phyloP scores from a whole-genome alignment of 352 stramenopile genomes.

The Phytopythium litorale region DNA sequence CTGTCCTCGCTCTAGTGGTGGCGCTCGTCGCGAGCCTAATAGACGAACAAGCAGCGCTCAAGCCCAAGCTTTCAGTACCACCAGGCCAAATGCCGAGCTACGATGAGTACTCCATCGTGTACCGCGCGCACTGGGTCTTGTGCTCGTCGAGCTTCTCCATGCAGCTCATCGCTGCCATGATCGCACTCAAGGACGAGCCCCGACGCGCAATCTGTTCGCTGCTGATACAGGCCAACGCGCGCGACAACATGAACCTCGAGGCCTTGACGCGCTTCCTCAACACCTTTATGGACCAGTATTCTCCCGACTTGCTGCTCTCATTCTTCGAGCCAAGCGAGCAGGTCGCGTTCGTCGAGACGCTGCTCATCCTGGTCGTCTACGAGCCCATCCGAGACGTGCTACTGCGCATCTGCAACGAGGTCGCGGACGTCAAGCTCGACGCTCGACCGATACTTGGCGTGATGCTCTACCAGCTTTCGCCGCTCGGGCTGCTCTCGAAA shows the following conservation, averaged over 20 bases:
- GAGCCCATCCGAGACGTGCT: constrained; percentile 62
- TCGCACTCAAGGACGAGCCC: constrained; percentile 30
- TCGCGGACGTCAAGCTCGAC: constrained; percentile 15
- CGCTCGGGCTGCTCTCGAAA: constrained; percentile 1
- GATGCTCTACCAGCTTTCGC: constrained; percentile 54
- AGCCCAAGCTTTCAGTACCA: constrained; percentile 1
- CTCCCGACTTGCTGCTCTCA: constrained; percentile 33
- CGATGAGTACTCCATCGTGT: constrained; percentile 55
- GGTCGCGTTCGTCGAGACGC: constrained; percentile 42
- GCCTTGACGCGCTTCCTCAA: constrained; percentile 53
- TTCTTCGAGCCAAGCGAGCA: constrained; percentile 45
- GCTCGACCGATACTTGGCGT: constrained; percentile 21
- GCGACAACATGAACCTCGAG: constrained; percentile 65
- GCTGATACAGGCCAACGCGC: constrained; percentile 40
- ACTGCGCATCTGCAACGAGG: constrained; percentile 52
- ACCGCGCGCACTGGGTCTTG: constrained; percentile 60
- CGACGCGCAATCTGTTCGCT: constrained; percentile 25
- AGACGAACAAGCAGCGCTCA: constrained; percentile 22
- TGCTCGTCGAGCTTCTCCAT: constrained; percentile 54
- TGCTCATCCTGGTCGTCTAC: constrained; percentile 61
- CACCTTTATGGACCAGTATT: constrained; percentile 72
- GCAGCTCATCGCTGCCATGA: constrained; percentile 57
- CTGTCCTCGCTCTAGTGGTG: constrained; percentile 20
- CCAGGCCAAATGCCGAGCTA: constrained; percentile 46
- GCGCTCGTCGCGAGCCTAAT: constrained; percentile 47